Base-by-base conservation (phyloP, 805 yeast species). In the Kodamaea hsintzibuensis region DNA sequence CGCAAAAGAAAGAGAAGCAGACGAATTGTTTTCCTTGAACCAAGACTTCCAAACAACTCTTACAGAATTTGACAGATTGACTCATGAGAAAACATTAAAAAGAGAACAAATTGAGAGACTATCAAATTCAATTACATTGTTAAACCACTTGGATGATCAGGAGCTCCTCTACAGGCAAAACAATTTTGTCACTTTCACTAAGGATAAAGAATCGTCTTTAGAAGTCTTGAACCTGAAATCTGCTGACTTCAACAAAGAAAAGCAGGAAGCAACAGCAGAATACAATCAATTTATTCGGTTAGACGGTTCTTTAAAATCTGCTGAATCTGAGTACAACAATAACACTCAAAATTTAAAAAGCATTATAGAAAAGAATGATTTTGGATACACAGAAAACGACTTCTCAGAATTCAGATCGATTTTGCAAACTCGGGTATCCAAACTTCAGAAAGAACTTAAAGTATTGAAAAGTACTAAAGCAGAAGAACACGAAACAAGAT, bases 11-110 rank as follows among this genome's bases (percentile, higher is more conserved):
- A 67, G 68, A 39, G 82, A 86, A 59, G 61, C 90, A 2, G 86
- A 88, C 47, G 65, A 65, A 12, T 72, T 92, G 12, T 91, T 91
- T 69, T 82, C 83, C 48, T 78, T 89, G 1, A 89, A 90, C 63
- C 97, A 90, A 65, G 87, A 88, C 54, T 92, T 86, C 65, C 96
- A 91, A 64, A 78, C 84, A 55, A 82, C 84, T 0, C 65, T 92
- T 17, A 84, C 88, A 27, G 82, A 82, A 57, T 68, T 85, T 18
- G 89, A 87, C 40, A 82, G 81, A 49, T 64, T 88, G 45, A 71
- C 74, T 37, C 82, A 81, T 49, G 78, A 79, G 47, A 73, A 75
- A 54, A 62, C 63, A 8, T 74, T 83, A 1, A 65, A 83, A 3
- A 56, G 61, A 1, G 82, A 80, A 14, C 89, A 85, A 56, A 76